Evolutionary conservation across 805 yeast species (phyloP), one percentile per base, ranked within the genome.

Genomic region (Candida stauntonica): DNA sequence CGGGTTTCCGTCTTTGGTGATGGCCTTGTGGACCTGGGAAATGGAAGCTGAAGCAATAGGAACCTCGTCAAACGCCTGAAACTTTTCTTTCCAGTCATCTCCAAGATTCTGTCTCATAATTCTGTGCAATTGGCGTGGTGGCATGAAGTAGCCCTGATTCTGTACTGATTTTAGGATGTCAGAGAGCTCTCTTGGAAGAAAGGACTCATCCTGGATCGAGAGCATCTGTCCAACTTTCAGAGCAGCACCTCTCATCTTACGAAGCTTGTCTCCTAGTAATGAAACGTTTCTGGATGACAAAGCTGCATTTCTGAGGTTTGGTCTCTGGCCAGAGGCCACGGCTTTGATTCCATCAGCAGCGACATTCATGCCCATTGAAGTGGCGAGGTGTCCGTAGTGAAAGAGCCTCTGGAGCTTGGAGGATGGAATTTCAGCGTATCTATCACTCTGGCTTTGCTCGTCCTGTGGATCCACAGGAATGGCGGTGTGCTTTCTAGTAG

Each of bases 191-290:
- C 73, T 70, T 1, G 99, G 98, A 29, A 91, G 64, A 24, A 91
- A 77, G 21, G 85, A 72, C 44, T 82, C 79, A 59, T 91, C 98
- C 62, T 93, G 99, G 61, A 93, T 91, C 2, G 96, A 86, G 61
- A 93, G 66, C 83, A 93, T 77, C 63, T 93, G 99, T n/a, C 99
- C 99, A 39, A 93, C 75, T 57, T 93, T 93, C 56, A 93, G 69
- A 3, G 99, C 99, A 2, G 98, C 99, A n/a, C 99, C 99, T 56
- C 99, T 75, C 99, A 93, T 93, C 55, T 86, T 79, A 36, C 93
- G 77, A 51, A 93, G 78, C 59, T 87, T 88, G 51, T 77, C 79
- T 11, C 95, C 95, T 68, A 93, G 77, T 37, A 94, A 63, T 52
- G 91, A 96, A 30, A 93, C 79, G 60, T 91, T 93, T 14, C 75